These are phyloP conservation scores for Lepidium aucheri DNA, from an alignment of 345 rosid genomes.

Conservation along the genomic window DNA sequence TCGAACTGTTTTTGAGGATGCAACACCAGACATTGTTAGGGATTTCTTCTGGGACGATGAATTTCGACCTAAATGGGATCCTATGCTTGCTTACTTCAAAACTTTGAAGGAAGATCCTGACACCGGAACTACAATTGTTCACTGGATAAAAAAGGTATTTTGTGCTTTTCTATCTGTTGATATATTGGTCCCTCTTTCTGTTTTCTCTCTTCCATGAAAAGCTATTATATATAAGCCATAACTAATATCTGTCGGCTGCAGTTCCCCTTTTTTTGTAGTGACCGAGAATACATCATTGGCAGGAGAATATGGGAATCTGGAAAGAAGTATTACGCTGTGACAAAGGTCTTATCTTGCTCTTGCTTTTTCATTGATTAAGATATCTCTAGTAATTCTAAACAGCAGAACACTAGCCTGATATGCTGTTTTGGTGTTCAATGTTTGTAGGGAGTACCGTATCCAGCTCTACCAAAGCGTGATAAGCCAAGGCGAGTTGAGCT, in stretches of 20 bases:
- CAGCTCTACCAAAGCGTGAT: conserved; percentile 56
- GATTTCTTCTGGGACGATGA: conserved; percentile 99
- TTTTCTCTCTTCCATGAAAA: neutral
- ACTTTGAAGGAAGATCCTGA: conserved; percentile 63
- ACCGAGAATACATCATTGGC: conserved; percentile 86
- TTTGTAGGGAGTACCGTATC: conserved; percentile 65
- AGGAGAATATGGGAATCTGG: conserved; percentile 92
- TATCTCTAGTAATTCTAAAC: neutral
- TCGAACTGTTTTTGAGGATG: conserved; percentile 92
- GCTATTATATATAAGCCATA: neutral
- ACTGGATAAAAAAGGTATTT: conserved; percentile 83
- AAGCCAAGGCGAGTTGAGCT: conserved; percentile 89
- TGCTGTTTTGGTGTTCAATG: neutral
- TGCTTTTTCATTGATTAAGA: neutral
- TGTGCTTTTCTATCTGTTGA: neutral
- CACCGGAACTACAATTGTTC: conserved; percentile 66
- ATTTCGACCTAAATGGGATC: conserved; percentile 92
- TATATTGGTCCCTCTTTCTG: neutral
- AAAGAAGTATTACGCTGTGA: conserved; percentile 65
- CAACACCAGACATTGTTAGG: conserved; percentile 75
- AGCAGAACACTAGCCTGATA: neutral
- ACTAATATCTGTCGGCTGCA: conserved; percentile 31
- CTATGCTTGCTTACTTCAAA: conserved; percentile 71
- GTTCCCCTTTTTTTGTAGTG: conserved; percentile 97
- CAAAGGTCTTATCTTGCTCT: conserved; percentile 53